A percentile compares a stretch with the other conserved stretches of the same genome.
Conservation (phyloP, 441 rosid species). For the Melastoma candidum region DNA sequence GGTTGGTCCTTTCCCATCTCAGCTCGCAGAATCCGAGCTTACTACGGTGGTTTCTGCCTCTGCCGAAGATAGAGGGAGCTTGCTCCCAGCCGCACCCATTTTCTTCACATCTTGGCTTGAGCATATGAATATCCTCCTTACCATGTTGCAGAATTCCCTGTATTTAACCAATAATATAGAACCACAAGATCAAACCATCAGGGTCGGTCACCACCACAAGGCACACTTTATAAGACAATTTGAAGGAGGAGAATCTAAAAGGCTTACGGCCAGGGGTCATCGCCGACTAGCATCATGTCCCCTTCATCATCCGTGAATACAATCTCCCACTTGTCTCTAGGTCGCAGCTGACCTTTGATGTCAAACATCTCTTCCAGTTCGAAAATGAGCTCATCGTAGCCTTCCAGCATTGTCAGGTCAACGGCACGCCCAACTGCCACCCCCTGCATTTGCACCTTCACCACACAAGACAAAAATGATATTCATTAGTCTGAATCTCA, state of each 20-base stretch:
- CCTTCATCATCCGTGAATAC: slow-evolving; percentile 71
- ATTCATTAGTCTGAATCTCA: no score
- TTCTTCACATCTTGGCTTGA: slow-evolving; percentile 63
- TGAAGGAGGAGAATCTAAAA: background rate
- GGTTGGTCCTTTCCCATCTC: no score
- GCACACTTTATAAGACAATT: background rate
- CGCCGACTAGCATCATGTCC: slow-evolving; percentile 73
- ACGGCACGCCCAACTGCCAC: slow-evolving; percentile 61
- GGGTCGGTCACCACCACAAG: no score
- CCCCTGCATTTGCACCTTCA: slow-evolving; percentile 70
- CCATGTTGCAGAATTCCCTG: slow-evolving; percentile 73
- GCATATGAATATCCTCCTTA: slow-evolving; percentile 53
- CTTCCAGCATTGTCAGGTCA: slow-evolving; percentile 40
- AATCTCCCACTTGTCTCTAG: slow-evolving; percentile 50
- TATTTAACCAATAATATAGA: background rate
- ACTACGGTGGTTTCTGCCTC: slow-evolving; percentile 39
- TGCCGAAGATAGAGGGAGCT: slow-evolving; percentile 27
- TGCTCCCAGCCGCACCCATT: slow-evolving; percentile 37
- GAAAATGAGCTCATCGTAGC: slow-evolving; percentile 45
- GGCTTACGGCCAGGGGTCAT: slow-evolving; percentile 66
- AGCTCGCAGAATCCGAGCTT: slow-evolving; percentile 30
- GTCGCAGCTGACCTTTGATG: slow-evolving; percentile 38
- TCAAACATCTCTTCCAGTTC: slow-evolving; percentile 63
- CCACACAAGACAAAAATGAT: no score
- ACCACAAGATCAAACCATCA: no score